Percentiles rank a stretch among this genome's conserved stretches.
Evolutionary conservation across 73 alveolate species (phyloP).

Genomic region (Blepharisma japonicum): DNA sequence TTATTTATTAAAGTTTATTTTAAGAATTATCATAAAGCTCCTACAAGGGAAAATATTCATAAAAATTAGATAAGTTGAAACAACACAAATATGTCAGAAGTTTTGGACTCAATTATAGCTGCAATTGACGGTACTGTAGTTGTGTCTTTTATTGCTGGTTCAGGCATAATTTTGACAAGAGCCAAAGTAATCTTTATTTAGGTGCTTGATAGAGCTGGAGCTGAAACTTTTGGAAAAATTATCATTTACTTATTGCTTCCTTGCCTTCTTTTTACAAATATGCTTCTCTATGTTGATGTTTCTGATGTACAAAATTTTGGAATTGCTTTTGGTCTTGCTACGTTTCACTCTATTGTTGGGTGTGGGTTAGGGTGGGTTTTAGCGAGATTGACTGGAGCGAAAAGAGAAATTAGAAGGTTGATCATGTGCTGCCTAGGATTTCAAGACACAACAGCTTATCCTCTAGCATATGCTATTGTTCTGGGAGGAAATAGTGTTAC

Average conservation of each 20-base stretch:
- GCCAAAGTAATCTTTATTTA: background rate
- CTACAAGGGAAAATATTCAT: no score
- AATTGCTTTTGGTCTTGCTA: background rate
- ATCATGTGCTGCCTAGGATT: background rate
- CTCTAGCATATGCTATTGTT: background rate
- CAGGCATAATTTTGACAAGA: background rate
- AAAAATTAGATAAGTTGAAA: no score
- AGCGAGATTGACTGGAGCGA: background rate
- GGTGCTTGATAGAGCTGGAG: background rate
- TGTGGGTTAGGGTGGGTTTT: background rate
- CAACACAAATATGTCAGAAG: background rate
- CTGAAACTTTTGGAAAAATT: background rate
- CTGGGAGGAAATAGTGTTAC: background rate
- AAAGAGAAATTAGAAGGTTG: background rate
- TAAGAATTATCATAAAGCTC: no score
- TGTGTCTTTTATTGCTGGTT: background rate
- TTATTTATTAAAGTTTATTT: no score
- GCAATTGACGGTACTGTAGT: slow-evolving; percentile 8
- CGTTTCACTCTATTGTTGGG: background rate
- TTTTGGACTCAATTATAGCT: background rate
- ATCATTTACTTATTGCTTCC: background rate
- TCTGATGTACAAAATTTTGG: background rate
- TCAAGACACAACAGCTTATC: slow-evolving; percentile 9
- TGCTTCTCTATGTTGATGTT: background rate
- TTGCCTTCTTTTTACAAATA: background rate